Evolutionary conservation across 352 stramenopile species (phyloP).

Genomic region (Globisporangium camurandrum): DNA sequence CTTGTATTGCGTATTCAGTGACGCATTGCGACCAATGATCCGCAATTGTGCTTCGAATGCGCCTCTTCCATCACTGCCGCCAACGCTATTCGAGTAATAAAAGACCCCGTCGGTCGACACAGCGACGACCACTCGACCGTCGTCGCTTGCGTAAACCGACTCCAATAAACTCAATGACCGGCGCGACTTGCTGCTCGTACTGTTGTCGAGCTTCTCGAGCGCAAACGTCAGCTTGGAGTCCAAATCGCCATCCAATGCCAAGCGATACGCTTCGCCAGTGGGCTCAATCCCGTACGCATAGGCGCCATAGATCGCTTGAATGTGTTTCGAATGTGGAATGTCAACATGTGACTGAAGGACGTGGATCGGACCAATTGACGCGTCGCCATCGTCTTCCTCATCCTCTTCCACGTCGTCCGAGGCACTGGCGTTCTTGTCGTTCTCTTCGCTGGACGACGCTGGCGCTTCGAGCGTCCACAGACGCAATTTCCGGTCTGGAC

Average conservation of each 20-base stretch:
- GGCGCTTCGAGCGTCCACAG: slow-evolving; percentile 54
- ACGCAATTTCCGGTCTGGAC: slow-evolving; percentile 51
- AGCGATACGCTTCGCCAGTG: slow-evolving; percentile 56
- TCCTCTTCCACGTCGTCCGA: too few relatives aligned
- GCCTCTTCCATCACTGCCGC: slow-evolving; percentile 6
- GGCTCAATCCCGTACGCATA: slow-evolving; percentile 63
- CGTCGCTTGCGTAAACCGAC: slow-evolving; percentile 55
- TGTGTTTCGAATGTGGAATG: slow-evolving; percentile 52
- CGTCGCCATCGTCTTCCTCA: slow-evolving; percentile 12
- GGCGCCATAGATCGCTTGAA: slow-evolving; percentile 43
- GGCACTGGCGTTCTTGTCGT: slow-evolving; percentile 16
- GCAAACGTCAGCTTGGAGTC: slow-evolving; percentile 44
- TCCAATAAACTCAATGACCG: slow-evolving; percentile 65
- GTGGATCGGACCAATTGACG: slow-evolving; percentile 18
- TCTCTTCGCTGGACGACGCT: slow-evolving; percentile 4
- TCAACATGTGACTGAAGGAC: slow-evolving; percentile 45
- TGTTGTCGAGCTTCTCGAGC: slow-evolving; percentile 52
- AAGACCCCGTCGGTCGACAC: slow-evolving; percentile 67
- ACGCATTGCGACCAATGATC: slow-evolving; percentile 67
- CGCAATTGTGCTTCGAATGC: slow-evolving; percentile 21
- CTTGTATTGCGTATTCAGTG: slow-evolving; percentile 54
- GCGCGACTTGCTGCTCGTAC: slow-evolving; percentile 50
- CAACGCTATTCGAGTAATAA: slow-evolving; percentile 52
- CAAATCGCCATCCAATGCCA: slow-evolving; percentile 42
- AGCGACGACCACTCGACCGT: slow-evolving; percentile 47